Percentiles rank a stretch among this genome's conserved stretches.
phyloP scores from a whole-genome alignment of 169 alveolate species.

The Plasmodium fragile region DNA sequence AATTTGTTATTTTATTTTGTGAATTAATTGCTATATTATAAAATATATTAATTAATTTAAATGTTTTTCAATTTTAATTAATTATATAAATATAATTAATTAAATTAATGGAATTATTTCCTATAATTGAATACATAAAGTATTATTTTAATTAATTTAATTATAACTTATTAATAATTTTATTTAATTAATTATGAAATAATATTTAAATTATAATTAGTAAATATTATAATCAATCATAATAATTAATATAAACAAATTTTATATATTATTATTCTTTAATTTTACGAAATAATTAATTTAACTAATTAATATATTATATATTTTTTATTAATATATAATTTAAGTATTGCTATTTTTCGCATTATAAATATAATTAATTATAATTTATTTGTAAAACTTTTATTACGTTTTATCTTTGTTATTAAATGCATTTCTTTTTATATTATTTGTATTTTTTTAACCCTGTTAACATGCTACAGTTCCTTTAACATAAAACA shows the following conservation, averaged over 20 bases:
- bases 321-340: not conserved
- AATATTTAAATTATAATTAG: not conserved
- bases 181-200: not conserved
- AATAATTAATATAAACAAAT: not conserved
- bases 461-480: not conserved
- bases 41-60: not conserved
- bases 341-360: not conserved
- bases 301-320: not conserved
- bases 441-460: not conserved
- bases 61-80: not conserved
- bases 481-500: not conserved
- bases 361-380: not conserved
- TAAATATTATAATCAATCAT: not conserved
- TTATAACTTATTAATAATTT: not conserved
- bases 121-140: not conserved
- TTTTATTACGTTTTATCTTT: not conserved
- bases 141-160: slow-evolving; percentile 1
- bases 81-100: not conserved
- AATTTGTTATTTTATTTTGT: not conserved
- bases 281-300: not conserved
- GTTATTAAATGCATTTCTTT: not conserved
- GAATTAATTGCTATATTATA: not conserved
- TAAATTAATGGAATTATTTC: not conserved
- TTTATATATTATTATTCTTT: not conserved
- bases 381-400: not conserved